phyloP scores from a whole-genome alignment of 75 land plant species.

The Gnetum montanum region DNA sequence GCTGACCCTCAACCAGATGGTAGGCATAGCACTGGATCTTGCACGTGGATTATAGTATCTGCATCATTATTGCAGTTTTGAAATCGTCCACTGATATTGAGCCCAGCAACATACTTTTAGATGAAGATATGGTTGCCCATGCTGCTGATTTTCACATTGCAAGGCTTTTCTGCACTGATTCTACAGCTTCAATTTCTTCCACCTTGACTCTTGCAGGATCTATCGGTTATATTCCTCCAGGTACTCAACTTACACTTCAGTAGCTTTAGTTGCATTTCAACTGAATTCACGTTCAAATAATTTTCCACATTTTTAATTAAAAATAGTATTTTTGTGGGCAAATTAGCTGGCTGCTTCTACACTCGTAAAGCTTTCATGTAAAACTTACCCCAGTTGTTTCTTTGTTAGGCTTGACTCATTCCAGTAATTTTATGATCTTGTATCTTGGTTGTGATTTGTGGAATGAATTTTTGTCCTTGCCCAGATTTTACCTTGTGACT shows the following conservation, averaged over 20 bases:
- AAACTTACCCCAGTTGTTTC: too few relatives aligned
- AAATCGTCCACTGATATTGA: constrained; percentile 77
- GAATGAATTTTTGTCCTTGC: too few relatives aligned
- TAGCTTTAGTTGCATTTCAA: too few relatives aligned
- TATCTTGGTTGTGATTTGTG: too few relatives aligned
- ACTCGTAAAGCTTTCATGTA: too few relatives aligned
- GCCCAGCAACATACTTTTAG: constrained; percentile 73
- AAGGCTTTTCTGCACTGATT: constrained; percentile 25
- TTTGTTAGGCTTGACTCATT: too few relatives aligned
- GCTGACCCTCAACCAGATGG: too few relatives aligned
- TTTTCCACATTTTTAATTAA: too few relatives aligned
- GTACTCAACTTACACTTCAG: too few relatives aligned
- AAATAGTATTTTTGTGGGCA: not conserved
- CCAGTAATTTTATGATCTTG: too few relatives aligned
- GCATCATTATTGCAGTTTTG: constrained; percentile 58
- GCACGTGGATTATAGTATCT: constrained; percentile 70
- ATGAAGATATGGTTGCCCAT: constrained; percentile 51
- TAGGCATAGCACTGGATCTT: constrained; percentile 19
- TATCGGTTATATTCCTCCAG: constrained; percentile 85
- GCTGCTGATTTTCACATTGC: constrained; percentile 71
- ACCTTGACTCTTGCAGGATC: constrained; percentile 50
- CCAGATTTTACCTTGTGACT: too few relatives aligned
- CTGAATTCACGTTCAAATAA: not conserved
- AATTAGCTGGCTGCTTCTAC: too few relatives aligned
- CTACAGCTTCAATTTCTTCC: constrained; percentile 7